phyloP scores from a whole-genome alignment of 306 rosid genomes.

The Rubus parviflorus region DNA sequence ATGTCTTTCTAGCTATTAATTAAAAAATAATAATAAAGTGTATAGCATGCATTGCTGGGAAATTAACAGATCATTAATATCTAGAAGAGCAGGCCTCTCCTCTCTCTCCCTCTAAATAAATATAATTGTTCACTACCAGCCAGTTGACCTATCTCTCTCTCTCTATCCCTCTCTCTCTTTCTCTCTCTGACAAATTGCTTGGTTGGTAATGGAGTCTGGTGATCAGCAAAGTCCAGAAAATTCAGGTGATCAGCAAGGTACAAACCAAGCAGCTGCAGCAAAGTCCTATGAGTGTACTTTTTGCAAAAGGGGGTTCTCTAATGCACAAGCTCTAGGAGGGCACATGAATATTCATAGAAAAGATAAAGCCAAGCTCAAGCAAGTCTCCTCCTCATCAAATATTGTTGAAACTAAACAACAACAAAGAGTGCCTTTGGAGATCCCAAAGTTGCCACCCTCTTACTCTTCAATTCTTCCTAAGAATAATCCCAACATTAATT shows the following conservation, averaged over 20 bases:
- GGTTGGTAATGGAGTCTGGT: constrained; percentile 18
- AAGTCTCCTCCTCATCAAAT: constrained; percentile 13
- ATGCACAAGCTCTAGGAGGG: constrained; percentile 93
- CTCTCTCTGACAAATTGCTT: background rate
- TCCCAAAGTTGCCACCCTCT: constrained; percentile 31
- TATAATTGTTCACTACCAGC: constrained; percentile 18
- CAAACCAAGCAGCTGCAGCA: constrained; percentile 9
- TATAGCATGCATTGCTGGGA: background rate
- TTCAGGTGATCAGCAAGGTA: constrained; percentile 22
- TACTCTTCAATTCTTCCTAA: constrained; percentile 3
- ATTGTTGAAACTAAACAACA: constrained; percentile 4
- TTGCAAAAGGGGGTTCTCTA: constrained; percentile 83
- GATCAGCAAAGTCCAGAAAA: constrained; percentile 26
- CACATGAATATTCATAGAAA: constrained; percentile 90
- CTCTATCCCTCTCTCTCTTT: background rate
- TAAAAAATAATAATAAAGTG: background rate
- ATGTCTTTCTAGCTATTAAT: background rate
- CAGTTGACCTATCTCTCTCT: constrained; percentile 14
- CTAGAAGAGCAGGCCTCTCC: constrained; percentile 22
- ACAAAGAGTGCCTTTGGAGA: constrained; percentile 12
- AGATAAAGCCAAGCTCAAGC: constrained; percentile 76
- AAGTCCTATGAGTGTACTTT: constrained; percentile 74
- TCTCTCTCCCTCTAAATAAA: constrained; percentile 1
- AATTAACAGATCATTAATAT: constrained; percentile 15
- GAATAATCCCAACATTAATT: background rate